A percentile compares a stretch with the other conserved stretches of the same genome.
These are phyloP conservation scores for Collybiopsis confluens DNA, from an alignment of 768 basidiomycete species.

Conservation along the genomic window DNA sequence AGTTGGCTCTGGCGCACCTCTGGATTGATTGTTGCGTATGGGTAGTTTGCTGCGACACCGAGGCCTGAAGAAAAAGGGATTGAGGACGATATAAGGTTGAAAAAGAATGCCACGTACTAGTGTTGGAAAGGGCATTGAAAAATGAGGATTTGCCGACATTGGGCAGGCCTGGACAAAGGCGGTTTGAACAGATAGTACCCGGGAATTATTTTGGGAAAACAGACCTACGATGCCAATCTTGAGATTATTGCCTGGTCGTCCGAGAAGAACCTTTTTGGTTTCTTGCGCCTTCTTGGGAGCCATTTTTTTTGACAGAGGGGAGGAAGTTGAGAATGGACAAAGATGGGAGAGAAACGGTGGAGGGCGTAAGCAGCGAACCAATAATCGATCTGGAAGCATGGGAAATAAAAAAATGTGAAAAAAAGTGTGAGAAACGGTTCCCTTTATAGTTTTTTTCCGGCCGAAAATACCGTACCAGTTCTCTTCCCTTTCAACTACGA, in stretches of 20 bases:
- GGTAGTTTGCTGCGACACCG: constrained; percentile 95
- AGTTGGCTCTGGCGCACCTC: constrained; percentile 37
- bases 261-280: constrained; percentile 86
- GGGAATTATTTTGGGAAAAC: constrained; percentile 28
- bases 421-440: background rate
- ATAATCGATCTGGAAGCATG: background rate
- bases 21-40: constrained; percentile 91
- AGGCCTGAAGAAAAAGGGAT: constrained; percentile 48
- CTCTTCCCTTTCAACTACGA: background rate
- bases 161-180: constrained; percentile 60
- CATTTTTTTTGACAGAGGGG: constrained; percentile 61
- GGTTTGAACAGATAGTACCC: constrained; percentile 17
- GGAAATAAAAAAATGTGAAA: background rate
- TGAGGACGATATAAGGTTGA: background rate
- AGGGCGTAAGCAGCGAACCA: background rate
- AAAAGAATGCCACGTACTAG: constrained; percentile 46
- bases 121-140: constrained; percentile 94
- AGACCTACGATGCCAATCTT: constrained; percentile 98
- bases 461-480: background rate
- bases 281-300: constrained; percentile 82
- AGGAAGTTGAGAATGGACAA: constrained; percentile 32
- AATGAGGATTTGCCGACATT: constrained; percentile 99
- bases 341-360: constrained; percentile 10
- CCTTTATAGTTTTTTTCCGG: background rate
- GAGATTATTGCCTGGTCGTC: constrained; percentile 93